Base-by-base conservation (phyloP, 768 basidiomycete species). In the Suillus americanus region DNA sequence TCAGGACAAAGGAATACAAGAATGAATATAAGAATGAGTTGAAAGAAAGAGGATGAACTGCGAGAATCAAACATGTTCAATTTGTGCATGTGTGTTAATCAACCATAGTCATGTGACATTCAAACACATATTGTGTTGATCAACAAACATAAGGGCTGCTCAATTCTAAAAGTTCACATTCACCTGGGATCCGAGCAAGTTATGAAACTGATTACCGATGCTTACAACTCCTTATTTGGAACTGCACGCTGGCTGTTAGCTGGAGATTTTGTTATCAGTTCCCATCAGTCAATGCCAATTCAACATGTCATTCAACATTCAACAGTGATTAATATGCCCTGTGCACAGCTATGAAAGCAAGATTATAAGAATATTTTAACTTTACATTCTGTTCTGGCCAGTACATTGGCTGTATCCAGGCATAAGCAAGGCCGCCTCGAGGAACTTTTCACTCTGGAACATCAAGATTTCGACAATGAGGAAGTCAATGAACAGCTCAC, bases 131-230 rank as follows among this genome's bases (percentile, higher is more conserved):
- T n/a, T n/a, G n/a, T n/a, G n/a, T n/a, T n/a, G n/a, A n/a, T n/a
- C n/a, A n/a, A n/a, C n/a, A n/a, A n/a, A n/a, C n/a, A n/a, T n/a
- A n/a, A 30, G 61, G 61, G 46, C 61, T 62, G 62, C 51, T 62
- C 62, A 62, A 54, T 62, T 62, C 61, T 54, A 50, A 25, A 61
- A 48, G 43, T 48, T 48, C 46, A n/a, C 23, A n/a, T 48, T 48
- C 23, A 48, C 23, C 13, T 50, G 46, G 23, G 46, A n/a, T 54
- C 48, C 54, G 9, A 51, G 30, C 33, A 23, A 46, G n/a, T 50
- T 33, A 38, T 2, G n/a, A 33, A 1, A 50, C 61, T 37, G 10
- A 33, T 50, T 50, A 3, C 6, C 33, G 23, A 56, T 43, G 9
- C 30, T 23, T 40, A n/a, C 23, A 28, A 48, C 59, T 60, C 40